phyloP scores from a whole-genome alignment of 202 grass and related monocot genomes.

The Setaria italica region DNA sequence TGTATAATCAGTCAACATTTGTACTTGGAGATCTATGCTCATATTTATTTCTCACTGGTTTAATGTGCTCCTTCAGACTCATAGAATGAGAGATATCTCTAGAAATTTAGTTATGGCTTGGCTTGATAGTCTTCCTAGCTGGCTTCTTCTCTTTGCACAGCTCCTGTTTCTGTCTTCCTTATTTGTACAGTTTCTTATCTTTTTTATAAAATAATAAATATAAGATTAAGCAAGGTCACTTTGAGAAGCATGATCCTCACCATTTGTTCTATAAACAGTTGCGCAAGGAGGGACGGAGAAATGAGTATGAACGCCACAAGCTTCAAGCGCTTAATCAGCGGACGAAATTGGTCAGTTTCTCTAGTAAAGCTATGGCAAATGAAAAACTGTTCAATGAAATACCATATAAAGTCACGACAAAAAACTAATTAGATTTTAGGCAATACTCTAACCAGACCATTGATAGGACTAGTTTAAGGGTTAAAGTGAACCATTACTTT shows the following conservation, averaged over 20 bases:
- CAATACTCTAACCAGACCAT: not conserved
- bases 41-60: conserved; percentile 17
- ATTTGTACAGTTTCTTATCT: not conserved
- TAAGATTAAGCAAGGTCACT: conserved; percentile 11
- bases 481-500: conserved; percentile 5
- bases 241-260: conserved; percentile 17
- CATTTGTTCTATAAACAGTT: conserved; percentile 60
- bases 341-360: conserved; percentile 77
- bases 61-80: not conserved
- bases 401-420: not conserved
- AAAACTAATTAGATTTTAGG: conserved; percentile 7
- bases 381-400: not conserved
- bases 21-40: conserved; percentile 7
- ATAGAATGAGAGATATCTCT: not conserved
- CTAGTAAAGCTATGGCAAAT: not conserved
- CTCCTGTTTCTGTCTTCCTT: not conserved
- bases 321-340: conserved; percentile 97
- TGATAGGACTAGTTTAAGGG: not conserved
- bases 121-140: not conserved
- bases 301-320: conserved; percentile 99
- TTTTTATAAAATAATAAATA: not conserved
- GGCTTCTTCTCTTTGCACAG: not conserved
- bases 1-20: conserved; percentile 23
- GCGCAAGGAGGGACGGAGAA: conserved; percentile 93
- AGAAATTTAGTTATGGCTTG: not conserved